Conservation (phyloP, 2,329 filamentous ascomycete species). For the Exophiala calicioides region DNA sequence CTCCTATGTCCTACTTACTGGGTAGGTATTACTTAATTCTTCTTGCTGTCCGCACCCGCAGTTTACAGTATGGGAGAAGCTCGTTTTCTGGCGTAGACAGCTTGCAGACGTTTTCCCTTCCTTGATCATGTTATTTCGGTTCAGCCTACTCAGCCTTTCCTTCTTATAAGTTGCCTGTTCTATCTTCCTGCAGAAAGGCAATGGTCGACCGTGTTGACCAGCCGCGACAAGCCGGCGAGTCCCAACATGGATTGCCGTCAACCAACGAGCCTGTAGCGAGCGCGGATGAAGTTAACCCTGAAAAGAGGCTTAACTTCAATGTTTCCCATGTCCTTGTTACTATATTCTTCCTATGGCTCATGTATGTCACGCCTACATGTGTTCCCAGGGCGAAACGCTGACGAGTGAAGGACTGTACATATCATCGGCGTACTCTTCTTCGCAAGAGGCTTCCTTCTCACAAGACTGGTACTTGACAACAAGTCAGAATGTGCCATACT, state of each 20-base stretch:
- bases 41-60: too few relatives aligned
- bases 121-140: conserved; percentile 7
- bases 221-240: conserved; percentile 11
- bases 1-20: too few relatives aligned
- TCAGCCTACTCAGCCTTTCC: conserved; percentile 2
- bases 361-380: conserved; percentile 20
- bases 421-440: conserved; percentile 84
- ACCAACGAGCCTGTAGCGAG: background rate
- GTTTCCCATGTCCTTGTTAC: conserved; percentile 30
- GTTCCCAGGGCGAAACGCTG: conserved; percentile 3
- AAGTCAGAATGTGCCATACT: conserved; percentile 69
- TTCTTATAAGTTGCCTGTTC: conserved; percentile 1
- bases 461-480: conserved; percentile 75
- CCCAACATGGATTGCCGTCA: conserved; percentile 8
- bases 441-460: conserved; percentile 90
- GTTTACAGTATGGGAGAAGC: too few relatives aligned
- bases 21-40: too few relatives aligned
- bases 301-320: conserved; percentile 29
- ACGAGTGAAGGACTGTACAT: conserved; percentile 63
- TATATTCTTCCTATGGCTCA: conserved; percentile 30
- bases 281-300: conserved; percentile 15
- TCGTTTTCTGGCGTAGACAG: too few relatives aligned
- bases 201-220: conserved; percentile 18
- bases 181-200: conserved; percentile 3
- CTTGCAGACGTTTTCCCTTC: too few relatives aligned